These are phyloP conservation scores for Luzula sylvatica DNA, from an alignment of 176 grass and related monocot species.

Conservation along the genomic window DNA sequence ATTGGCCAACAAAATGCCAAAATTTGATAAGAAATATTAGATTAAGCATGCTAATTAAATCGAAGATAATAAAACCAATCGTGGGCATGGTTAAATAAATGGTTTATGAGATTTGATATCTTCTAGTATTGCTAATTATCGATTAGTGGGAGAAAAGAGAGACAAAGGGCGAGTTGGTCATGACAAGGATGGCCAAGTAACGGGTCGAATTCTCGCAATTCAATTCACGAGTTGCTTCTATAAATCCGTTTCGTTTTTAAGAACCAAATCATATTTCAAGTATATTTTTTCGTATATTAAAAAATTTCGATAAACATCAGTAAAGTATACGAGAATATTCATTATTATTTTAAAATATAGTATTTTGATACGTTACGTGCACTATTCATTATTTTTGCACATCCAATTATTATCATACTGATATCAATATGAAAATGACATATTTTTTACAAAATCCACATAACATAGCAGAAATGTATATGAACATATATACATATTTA, in stretches of 20 bases:
- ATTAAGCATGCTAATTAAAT: background rate
- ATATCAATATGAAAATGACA: too few relatives aligned
- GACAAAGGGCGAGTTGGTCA: constrained; percentile 4
- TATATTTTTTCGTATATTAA: too few relatives aligned
- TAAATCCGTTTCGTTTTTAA: background rate
- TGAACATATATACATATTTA: too few relatives aligned
- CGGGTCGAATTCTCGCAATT: background rate
- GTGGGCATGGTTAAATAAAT: constrained; percentile 6
- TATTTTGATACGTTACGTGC: too few relatives aligned
- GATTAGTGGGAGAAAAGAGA: constrained; percentile 4
- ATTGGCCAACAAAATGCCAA: background rate
- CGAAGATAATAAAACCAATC: background rate
- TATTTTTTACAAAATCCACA: too few relatives aligned
- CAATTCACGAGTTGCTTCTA: background rate
- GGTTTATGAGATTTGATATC: constrained; percentile 13
- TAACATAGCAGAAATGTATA: too few relatives aligned
- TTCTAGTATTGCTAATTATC: constrained; percentile 5
- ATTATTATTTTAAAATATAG: too few relatives aligned
- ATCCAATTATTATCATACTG: too few relatives aligned
- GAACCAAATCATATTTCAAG: too few relatives aligned
- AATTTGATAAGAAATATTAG: constrained; percentile 4
- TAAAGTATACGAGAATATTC: too few relatives aligned
- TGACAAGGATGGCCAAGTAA: background rate
- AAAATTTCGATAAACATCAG: too few relatives aligned
- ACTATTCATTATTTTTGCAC: too few relatives aligned